These are phyloP conservation scores for Chrysosporium keratinophilum DNA, from an alignment of 2,329 filamentous ascomycete species.

Conservation along the genomic window DNA sequence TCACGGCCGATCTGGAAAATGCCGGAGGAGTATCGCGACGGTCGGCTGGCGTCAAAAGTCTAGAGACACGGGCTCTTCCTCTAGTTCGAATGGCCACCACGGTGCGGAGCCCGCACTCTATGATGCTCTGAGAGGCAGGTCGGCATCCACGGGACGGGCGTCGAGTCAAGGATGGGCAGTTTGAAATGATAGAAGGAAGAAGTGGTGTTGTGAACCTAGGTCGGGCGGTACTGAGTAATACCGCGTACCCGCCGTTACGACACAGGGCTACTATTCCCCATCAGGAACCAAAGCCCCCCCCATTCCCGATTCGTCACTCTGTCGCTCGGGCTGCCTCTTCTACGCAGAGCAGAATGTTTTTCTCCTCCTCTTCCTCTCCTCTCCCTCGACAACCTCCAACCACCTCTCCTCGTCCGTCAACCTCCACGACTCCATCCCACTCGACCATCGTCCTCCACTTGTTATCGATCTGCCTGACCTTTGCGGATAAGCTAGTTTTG, in stretches of 20 bases:
- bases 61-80: too few species aligned
- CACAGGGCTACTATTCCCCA: constrained; percentile 6
- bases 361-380: constrained; percentile 12
- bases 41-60: too few species aligned
- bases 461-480: background rate
- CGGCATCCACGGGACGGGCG: too few species aligned
- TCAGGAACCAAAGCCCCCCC: constrained; percentile 6
- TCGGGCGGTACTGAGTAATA: background rate
- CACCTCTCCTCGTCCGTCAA: background rate
- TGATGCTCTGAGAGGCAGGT: too few species aligned
- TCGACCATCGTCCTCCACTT: background rate
- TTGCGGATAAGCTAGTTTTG: background rate
- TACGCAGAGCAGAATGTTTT: constrained; percentile 1
- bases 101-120: too few species aligned
- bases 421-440: background rate
- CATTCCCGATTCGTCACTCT: constrained; percentile 6
- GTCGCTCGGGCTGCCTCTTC: background rate
- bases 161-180: too few species aligned
- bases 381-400: constrained; percentile 3
- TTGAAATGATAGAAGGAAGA: too few species aligned
- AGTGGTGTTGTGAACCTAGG: too few species aligned
- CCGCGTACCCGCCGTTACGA: background rate
- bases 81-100: too few species aligned
- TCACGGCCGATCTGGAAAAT: too few species aligned
- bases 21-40: too few species aligned